Evolutionary conservation across 2,329 filamentous ascomycete genomes (phyloP).

Genomic region (Corniculantispora saksenae): DNA sequence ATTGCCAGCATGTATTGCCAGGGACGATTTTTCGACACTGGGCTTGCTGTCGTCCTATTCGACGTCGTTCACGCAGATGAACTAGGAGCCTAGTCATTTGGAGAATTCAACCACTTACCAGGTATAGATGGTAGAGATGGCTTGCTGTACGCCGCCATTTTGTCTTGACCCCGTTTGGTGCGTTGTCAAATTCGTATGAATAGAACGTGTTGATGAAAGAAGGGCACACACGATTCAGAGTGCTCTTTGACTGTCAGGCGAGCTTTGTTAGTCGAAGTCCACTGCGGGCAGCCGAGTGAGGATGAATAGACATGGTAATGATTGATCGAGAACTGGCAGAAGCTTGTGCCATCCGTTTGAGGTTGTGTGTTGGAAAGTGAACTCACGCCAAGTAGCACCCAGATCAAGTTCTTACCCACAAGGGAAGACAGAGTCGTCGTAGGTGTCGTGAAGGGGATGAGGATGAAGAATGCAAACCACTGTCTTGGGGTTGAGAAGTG

Average conservation of each 20-base stretch:
- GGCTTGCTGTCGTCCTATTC: no score
- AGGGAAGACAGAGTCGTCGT: slow-evolving; percentile 33
- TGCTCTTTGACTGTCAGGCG: not conserved
- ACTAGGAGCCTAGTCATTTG: no score
- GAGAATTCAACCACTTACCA: slow-evolving; percentile 60
- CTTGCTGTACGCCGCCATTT: slow-evolving; percentile 68
- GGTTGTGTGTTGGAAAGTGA: not conserved
- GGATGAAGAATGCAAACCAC: slow-evolving; percentile 37
- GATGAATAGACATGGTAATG: not conserved
- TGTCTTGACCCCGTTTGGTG: not conserved
- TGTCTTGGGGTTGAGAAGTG: slow-evolving; percentile 41
- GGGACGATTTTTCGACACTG: no score
- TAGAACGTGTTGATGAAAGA: not conserved
- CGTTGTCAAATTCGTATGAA: not conserved
- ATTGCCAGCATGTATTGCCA: no score
- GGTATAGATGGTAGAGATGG: slow-evolving; percentile 74
- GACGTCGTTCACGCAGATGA: no score
- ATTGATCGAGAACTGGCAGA: not conserved
- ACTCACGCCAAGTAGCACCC: slow-evolving; percentile 63
- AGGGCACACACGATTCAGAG: not conserved
- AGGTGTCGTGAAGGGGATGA: slow-evolving; percentile 37
- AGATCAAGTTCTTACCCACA: slow-evolving; percentile 38
- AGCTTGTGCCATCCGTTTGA: not conserved
- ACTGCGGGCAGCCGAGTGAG: not conserved
- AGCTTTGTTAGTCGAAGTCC: not conserved